A percentile compares a stretch with the other conserved stretches of the same genome.
Conservation (phyloP, 2,329 filamentous ascomycete genomes). For the Aureobasidium mangrovei region DNA sequence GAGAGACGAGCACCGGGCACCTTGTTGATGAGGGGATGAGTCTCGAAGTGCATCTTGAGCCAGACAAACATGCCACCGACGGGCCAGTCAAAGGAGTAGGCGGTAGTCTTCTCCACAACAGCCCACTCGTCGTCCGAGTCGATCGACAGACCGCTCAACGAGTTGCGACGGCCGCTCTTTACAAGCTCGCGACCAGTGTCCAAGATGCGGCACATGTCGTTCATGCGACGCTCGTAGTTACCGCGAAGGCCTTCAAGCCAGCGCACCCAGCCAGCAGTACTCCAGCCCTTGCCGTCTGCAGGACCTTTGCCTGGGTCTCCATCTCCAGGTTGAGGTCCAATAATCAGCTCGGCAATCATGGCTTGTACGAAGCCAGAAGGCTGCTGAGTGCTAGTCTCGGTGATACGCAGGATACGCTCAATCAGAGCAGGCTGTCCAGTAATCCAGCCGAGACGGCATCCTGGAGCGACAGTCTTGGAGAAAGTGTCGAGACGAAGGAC, state of each 20-base stretch:
- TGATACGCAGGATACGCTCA: slow-evolving; percentile 64
- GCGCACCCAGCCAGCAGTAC: slow-evolving; percentile 76
- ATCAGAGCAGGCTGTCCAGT: slow-evolving; percentile 72
- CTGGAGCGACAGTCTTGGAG: slow-evolving; percentile 85
- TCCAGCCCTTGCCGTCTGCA: slow-evolving; percentile 54
- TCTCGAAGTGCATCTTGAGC: slow-evolving; percentile 62
- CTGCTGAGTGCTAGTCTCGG: slow-evolving; percentile 70
- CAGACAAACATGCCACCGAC: slow-evolving; percentile 90
- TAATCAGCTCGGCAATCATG: slow-evolving; percentile 67
- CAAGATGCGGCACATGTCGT: slow-evolving; percentile 63
- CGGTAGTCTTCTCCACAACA: slow-evolving; percentile 62
- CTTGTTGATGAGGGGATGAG: slow-evolving; percentile 58
- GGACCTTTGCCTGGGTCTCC: slow-evolving; percentile 34
- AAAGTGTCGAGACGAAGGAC: slow-evolving; percentile 89
- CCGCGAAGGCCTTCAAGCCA: slow-evolving; percentile 82
- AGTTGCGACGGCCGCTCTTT: slow-evolving; percentile 46
- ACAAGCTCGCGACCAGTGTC: slow-evolving; percentile 59
- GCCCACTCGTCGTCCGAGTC: slow-evolving; percentile 54
- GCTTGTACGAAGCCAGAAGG: slow-evolving; percentile 85
- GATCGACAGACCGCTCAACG: slow-evolving; percentile 27
- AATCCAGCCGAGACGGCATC: slow-evolving; percentile 84
- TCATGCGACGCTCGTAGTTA: slow-evolving; percentile 79
- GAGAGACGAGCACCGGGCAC: slow-evolving; percentile 48
- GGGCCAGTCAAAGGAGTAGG: slow-evolving; percentile 72
- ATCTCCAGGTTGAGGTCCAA: slow-evolving; percentile 52